A percentile compares a stretch with the other conserved stretches of the same genome.
Conservation (phyloP, 1,139 yeast genomes). For the Suhomyces maxii region DNA sequence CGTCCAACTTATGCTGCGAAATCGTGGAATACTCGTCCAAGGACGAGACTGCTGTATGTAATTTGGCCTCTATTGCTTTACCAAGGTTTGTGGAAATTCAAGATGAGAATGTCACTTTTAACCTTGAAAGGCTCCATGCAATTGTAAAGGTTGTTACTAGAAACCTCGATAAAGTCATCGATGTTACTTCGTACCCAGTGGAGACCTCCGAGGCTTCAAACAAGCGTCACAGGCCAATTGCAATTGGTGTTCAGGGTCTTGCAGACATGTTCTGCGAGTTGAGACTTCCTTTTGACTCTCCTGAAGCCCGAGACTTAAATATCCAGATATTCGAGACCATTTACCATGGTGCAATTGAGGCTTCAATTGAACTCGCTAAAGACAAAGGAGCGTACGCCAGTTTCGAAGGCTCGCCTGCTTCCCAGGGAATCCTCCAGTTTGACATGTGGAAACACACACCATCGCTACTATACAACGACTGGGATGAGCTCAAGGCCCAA, state of each 20-base stretch:
- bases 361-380: slow-evolving; percentile 72
- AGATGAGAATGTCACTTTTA: slow-evolving; percentile 49
- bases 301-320: slow-evolving; percentile 68
- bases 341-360: slow-evolving; percentile 82
- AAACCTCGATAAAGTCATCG: slow-evolving; percentile 76
- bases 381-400: slow-evolving; percentile 66
- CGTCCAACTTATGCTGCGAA: slow-evolving; percentile 61
- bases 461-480: slow-evolving; percentile 60
- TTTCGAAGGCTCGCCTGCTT: slow-evolving; percentile 79
- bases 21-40: slow-evolving; percentile 55
- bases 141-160: slow-evolving; percentile 73
- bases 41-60: slow-evolving; percentile 59
- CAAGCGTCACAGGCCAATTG: slow-evolving; percentile 79
- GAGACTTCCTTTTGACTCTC: slow-evolving; percentile 78
- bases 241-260: slow-evolving; percentile 87
- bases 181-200: slow-evolving; percentile 77
- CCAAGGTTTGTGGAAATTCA: slow-evolving; percentile 42
- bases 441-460: slow-evolving; percentile 83
- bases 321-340: slow-evolving; percentile 86
- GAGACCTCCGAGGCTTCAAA: slow-evolving; percentile 68
- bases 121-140: slow-evolving; percentile 68
- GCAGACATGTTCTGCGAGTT: slow-evolving; percentile 82
- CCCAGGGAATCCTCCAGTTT: slow-evolving; percentile 73
- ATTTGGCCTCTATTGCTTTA: slow-evolving; percentile 53
- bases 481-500: slow-evolving; percentile 51